Conservation (phyloP, 1,139 yeast genomes). For the Blastobotrys proliferans region DNA sequence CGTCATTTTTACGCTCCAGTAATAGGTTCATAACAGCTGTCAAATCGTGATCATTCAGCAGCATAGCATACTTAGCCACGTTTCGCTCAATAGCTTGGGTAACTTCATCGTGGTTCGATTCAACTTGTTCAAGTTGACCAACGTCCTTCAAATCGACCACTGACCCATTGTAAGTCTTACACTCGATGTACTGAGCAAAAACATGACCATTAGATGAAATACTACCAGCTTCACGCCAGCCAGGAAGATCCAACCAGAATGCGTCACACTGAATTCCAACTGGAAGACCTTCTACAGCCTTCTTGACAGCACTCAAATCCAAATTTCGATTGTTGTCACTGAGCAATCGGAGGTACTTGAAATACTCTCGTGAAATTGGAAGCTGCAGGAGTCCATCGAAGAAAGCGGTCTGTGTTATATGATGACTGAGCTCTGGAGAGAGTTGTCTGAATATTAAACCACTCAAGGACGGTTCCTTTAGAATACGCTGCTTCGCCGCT, state of each 20-base stretch:
- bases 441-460: too few relatives aligned
- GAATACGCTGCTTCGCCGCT: constrained; percentile 1
- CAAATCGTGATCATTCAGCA: constrained; percentile 3
- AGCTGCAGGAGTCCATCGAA: neutral
- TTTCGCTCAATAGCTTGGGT: constrained; percentile 4
- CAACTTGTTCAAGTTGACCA: neutral
- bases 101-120: neutral
- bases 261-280: constrained; percentile 5
- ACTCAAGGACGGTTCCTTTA: too few relatives aligned
- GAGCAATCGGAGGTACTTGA: neutral
- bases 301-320: neutral
- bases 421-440: too few relatives aligned
- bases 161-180: constrained; percentile 5
- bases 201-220: constrained; percentile 3
- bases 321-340: neutral
- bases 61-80: neutral
- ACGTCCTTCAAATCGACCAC: neutral
- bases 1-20: neutral
- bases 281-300: neutral
- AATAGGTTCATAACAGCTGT: neutral
- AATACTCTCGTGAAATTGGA: neutral
- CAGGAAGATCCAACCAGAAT: constrained; percentile 10
- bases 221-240: too few relatives aligned
- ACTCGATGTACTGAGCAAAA: constrained; percentile 6
- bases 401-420: neutral